Conservation (phyloP, 331 rosid species). For the Cydonia oblonga region DNA sequence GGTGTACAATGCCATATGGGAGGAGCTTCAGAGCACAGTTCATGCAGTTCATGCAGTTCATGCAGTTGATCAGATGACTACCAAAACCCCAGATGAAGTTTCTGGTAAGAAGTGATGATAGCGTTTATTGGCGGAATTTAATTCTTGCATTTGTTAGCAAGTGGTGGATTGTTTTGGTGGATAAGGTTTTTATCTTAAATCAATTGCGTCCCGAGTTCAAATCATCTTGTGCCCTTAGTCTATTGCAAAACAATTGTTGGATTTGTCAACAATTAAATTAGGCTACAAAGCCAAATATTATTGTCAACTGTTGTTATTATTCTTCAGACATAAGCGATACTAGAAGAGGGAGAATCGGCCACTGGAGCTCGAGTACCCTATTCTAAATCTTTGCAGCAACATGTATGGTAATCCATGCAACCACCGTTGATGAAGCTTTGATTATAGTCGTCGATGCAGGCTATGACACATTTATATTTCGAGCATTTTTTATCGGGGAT, state of each 20-base stretch:
- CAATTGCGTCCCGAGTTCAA: not conserved
- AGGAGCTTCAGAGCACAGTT: conserved; percentile 84
- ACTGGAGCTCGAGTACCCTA: not conserved
- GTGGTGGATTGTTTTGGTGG: not conserved
- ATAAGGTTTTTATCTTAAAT: not conserved
- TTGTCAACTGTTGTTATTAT: not conserved
- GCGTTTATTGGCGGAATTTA: not conserved
- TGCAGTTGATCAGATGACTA: conserved; percentile 95
- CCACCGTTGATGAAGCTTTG: not conserved
- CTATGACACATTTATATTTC: not conserved
- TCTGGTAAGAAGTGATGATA: conserved; percentile 16
- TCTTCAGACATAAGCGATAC: not conserved
- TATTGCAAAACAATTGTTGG: not conserved
- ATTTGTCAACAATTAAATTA: not conserved
- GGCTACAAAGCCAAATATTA: not conserved
- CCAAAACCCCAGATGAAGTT: conserved; percentile 73
- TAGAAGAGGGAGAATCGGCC: not conserved
- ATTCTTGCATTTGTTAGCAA: not conserved
- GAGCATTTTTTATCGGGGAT: not conserved
- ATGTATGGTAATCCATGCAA: not conserved
- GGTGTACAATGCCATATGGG: conserved; percentile 98
- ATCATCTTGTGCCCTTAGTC: not conserved
- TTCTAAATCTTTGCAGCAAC: not conserved
- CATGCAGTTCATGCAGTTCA: too few relatives aligned
- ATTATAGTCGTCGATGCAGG: not conserved